Conservation (phyloP, 1,284 basidiomycete genomes). For the Ceratobasidium sp. region DNA sequence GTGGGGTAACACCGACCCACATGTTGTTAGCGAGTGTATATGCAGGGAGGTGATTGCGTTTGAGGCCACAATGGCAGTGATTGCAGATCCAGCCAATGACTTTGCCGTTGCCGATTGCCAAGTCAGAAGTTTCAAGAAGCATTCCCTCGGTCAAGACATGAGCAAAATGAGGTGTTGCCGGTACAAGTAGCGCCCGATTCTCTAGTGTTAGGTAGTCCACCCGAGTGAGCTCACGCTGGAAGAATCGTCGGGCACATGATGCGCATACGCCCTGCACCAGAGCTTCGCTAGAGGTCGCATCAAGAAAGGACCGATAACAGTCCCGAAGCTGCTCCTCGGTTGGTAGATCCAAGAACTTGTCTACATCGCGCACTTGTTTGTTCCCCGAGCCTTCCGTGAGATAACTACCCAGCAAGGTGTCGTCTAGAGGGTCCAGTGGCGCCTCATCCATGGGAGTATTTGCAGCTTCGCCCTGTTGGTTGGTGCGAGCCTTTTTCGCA, state of each 20-base stretch:
- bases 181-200: neutral
- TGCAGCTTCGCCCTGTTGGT: too few relatives aligned
- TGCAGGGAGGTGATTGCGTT: neutral
- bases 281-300: neutral
- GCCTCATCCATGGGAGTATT: too few relatives aligned
- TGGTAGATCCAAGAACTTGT: neutral
- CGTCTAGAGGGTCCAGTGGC: too few relatives aligned
- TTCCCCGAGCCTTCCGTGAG: too few relatives aligned
- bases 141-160: neutral
- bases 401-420: too few relatives aligned
- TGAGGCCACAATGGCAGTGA: neutral
- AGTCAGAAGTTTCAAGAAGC: neutral
- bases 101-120: neutral
- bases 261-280: neutral
- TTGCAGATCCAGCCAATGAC: neutral
- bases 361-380: neutral
- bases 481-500: too few relatives aligned
- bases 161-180: neutral
- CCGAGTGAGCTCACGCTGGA: neutral
- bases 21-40: neutral
- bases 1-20: conserved; percentile 51
- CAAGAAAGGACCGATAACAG: neutral
- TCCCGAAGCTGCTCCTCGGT: neutral
- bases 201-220: neutral
- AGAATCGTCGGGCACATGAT: neutral